Evolutionary conservation across 2,329 filamentous ascomycete species (phyloP), one percentile per base, ranked within the genome.

Genomic region (Stachybotrys echinatus): DNA sequence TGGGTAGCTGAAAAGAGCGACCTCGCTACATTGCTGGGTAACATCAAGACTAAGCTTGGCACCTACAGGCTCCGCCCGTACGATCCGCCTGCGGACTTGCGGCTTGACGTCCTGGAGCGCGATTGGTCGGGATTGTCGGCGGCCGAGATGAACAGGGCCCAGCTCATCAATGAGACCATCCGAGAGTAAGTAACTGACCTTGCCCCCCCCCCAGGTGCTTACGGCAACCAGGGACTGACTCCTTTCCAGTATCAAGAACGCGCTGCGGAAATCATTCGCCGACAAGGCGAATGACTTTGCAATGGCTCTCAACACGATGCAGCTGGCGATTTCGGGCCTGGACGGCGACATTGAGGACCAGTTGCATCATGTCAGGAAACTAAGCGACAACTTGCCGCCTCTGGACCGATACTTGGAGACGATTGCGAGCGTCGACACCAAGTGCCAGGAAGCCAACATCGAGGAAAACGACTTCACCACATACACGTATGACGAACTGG

Each of bases 381-480:
- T 99, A 38, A 90, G 89, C 59, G 84, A 89, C 56, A 96, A 89
- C 61, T 75, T 99, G 12, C 81, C 89, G 8, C 92, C 92, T 3
- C 78, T 99, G n/a, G 91, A 96, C 60, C 83, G 88, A 52, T 99
- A 95, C 65, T 79, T 99, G 39, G 85, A 89, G 55, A 88, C 90
- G 55, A 96, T 99, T 63, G 88, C 84, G 14, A 83, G 83, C 12
- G 80, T 97, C 45, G 92, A 96, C 63, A 83, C 84, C 55, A 90
- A 96, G 70, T 99, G 94, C 66, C 81, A 86, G 52, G 92, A 97
- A 73, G 94, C 94, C 54, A 97, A 99, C 66, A 96, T 99, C 55
- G 94, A 99, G 69, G 94, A 99, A 64, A 99, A 99, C 69, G 94
- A 99, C 73, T 97, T 94, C 68, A 99, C 94, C n/a, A 97, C 92